phyloP scores from a whole-genome alignment of 805 yeast genomes.

The Hanseniaspora osmophila region DNA sequence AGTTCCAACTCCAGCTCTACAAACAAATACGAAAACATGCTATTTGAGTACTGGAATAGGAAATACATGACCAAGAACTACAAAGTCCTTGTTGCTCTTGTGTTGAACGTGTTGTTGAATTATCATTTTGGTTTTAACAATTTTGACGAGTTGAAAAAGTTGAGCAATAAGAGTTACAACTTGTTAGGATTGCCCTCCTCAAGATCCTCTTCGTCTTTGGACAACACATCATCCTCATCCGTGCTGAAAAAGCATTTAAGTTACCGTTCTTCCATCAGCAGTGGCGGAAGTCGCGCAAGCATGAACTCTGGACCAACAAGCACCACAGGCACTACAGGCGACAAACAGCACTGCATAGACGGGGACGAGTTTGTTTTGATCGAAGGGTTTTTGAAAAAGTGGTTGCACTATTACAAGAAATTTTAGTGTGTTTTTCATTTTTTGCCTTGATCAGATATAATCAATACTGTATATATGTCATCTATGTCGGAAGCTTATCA shows the following conservation, averaged over 20 bases:
- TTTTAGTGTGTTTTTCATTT: no score
- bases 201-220: background rate
- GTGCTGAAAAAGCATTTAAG: no score
- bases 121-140: slow-evolving; percentile 38
- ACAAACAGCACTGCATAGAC: slow-evolving; percentile 8
- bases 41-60: slow-evolving; percentile 22
- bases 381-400: slow-evolving; percentile 19
- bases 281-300: background rate
- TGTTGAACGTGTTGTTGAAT: slow-evolving; percentile 29
- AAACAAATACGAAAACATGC: slow-evolving; percentile 12
- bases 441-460: no score
- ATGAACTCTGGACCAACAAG: background rate
- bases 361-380: slow-evolving; percentile 7
- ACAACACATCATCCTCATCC: no score
- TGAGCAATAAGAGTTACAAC: slow-evolving; percentile 2
- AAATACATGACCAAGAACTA: slow-evolving; percentile 26
- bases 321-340: slow-evolving; percentile 8
- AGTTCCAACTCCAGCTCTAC: slow-evolving; percentile 17
- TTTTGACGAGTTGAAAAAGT: slow-evolving; percentile 15
- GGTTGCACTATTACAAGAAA: slow-evolving; percentile 22
- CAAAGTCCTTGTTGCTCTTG: slow-evolving; percentile 27
- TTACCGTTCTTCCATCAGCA: background rate
- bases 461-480: no score
- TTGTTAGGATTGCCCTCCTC: slow-evolving; percentile 1
- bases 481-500: no score